Evolutionary conservation across 495 filamentous ascomycete genomes (phyloP), one percentile per base, ranked within the genome.

Genomic region (Acidiella bohemica): DNA sequence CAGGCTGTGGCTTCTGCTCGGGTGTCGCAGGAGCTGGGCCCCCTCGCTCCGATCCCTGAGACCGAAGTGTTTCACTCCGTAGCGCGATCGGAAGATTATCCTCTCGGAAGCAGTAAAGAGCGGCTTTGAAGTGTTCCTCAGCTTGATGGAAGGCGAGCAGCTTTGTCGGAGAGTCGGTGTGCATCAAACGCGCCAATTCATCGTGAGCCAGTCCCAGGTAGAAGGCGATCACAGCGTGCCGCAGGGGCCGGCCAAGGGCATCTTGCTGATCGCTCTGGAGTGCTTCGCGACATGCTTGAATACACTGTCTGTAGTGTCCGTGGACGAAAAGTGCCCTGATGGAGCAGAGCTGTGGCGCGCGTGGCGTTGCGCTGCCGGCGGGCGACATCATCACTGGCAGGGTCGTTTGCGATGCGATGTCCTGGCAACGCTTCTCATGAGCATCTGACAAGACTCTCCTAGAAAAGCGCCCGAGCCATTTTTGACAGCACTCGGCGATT

Each of bases 131-230:
- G 31, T 32, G 32, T 11, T 42, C 5, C 26, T 41, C 38, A 16
- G 47, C 47, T 26, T 51, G 36, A 2, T 24, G 4, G 24, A 46
- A 39, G 3, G 47, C 37, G 9, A 37, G 42, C 1, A 51, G 2
- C 26, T 42, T 51, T 2, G 47, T 32, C 5, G 27, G 32, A 1
- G 47, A 51, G 27, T 23, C 22, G 17, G 41, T 20, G 32, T 46
- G 43, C 37, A 51, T 51, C 19, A 38, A 14, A n/a, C 47, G 36
- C 1, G 42, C 47, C 12, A 51, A 22, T 17, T 46, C 43, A 13
- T 51, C 47, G 38, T 46, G 42, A 14, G 47, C 21, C 4, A 46
- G 33, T 4, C 25, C 47, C 3, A 46, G 26, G 25, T 51, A 46
- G 38, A 46, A 51, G 31, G 23, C 34, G 25, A 46, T n/a, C 28